phyloP scores from a whole-genome alignment of 1,139 yeast species.

The Scheffersomyces quercinus region DNA sequence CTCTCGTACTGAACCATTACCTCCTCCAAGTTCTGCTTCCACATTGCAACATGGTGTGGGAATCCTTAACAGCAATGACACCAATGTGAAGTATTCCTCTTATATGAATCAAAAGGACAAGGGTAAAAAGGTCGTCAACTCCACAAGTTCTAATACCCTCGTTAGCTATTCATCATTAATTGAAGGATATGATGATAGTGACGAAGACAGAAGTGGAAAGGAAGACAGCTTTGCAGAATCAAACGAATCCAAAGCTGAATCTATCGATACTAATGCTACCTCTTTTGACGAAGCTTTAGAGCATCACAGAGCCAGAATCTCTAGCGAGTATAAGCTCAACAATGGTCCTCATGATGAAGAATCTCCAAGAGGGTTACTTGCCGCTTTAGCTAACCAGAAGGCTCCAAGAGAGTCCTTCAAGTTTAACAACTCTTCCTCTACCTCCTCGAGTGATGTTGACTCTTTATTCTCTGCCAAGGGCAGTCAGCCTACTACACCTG shows the following conservation, averaged over 20 bases:
- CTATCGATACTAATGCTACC: conserved; percentile 9
- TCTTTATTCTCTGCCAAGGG: background rate
- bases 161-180: conserved; percentile 16
- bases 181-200: conserved; percentile 17
- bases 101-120: conserved; percentile 10
- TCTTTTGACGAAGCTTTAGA: conserved; percentile 3
- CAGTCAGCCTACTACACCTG: background rate
- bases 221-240: background rate
- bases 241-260: conserved; percentile 3
- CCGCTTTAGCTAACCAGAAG: background rate
- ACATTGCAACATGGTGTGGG: conserved; percentile 2
- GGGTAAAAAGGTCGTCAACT: conserved; percentile 8
- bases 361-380: conserved; percentile 9
- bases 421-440: background rate
- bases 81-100: conserved; percentile 13
- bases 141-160: conserved; percentile 13
- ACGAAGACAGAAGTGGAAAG: conserved; percentile 6
- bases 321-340: background rate
- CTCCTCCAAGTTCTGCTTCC: conserved; percentile 12
- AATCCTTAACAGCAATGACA: conserved; percentile 6
- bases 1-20: conserved; percentile 33
- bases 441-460: background rate
- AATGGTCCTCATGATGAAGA: conserved; percentile 3
- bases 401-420: background rate
- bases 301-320: too few relatives aligned